Evolutionary conservation across 345 rosid species (phyloP).

Genomic region (Orychophragmus violaceus): DNA sequence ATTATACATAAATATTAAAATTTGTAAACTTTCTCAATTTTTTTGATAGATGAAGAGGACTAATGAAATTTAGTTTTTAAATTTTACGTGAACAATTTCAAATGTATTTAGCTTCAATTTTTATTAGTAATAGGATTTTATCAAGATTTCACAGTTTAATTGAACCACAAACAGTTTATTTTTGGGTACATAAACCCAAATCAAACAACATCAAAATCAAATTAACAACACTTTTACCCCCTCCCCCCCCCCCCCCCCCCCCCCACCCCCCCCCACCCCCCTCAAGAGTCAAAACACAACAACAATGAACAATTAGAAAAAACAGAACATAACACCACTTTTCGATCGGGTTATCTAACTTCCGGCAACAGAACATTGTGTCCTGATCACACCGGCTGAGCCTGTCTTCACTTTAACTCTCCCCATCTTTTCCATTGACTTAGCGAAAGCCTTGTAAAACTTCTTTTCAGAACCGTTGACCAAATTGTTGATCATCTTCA

Average conservation of each 20-base stretch:
- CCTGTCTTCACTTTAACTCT: slow-evolving; percentile 63
- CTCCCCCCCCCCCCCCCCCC: too few relatives aligned
- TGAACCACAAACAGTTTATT: slow-evolving; percentile 2
- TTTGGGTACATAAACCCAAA: slow-evolving; percentile 1
- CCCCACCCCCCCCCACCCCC: too few relatives aligned
- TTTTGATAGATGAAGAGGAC: too few relatives aligned
- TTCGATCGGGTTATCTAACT: slow-evolving; percentile 20
- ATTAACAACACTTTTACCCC: slow-evolving; percentile 13
- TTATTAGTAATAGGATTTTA: too few relatives aligned
- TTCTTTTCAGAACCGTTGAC: slow-evolving; percentile 41
- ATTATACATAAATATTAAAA: too few relatives aligned
- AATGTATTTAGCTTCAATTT: too few relatives aligned
- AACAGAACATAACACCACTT: neutral
- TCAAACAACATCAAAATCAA: slow-evolving; percentile 15
- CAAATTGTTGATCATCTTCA: slow-evolving; percentile 40
- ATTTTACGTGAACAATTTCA: too few relatives aligned
- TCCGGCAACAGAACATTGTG: slow-evolving; percentile 56
- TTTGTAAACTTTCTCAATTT: too few relatives aligned
- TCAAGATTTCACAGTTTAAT: neutral
- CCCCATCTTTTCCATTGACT: slow-evolving; percentile 79
- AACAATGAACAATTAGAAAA: neutral
- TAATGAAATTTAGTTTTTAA: too few relatives aligned
- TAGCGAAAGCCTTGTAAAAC: slow-evolving; percentile 55
- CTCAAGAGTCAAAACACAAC: neutral
- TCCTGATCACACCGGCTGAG: slow-evolving; percentile 60